Percentiles rank a stretch among this genome's conserved stretches.
Conservation (phyloP, 805 yeast genomes). For the Starmerella cellae region DNA sequence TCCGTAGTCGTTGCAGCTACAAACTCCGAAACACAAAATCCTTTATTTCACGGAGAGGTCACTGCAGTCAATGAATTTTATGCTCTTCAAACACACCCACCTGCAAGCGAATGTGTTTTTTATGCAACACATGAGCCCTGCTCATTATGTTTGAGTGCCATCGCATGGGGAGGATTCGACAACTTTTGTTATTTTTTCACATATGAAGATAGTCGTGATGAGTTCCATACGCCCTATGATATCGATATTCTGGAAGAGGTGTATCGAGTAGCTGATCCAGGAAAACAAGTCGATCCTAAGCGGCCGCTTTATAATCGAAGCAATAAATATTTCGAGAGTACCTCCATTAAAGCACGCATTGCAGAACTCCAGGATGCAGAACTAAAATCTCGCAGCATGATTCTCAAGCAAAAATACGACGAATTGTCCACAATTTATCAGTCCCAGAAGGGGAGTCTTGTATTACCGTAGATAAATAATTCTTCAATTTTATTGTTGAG, state of each 20-base stretch:
- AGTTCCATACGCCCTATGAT: conserved; percentile 17
- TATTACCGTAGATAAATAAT: not conserved
- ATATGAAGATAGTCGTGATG: conserved; percentile 17
- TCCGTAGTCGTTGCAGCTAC: conserved; percentile 17
- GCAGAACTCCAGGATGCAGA: conserved; percentile 3
- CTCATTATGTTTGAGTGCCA: conserved; percentile 20
- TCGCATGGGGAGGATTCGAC: conserved; percentile 22
- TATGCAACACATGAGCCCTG: conserved; percentile 22
- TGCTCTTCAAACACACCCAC: conserved; percentile 11
- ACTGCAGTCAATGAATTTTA: conserved; percentile 15
- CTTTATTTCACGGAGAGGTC: conserved; percentile 20
- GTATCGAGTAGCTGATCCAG: conserved; percentile 14
- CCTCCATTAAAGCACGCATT: conserved; percentile 9
- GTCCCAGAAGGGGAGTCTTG: conserved; percentile 8
- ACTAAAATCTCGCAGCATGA: conserved; percentile 7
- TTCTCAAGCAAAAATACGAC: conserved; percentile 10
- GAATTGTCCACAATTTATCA: conserved; percentile 15
- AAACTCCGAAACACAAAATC: conserved; percentile 15
- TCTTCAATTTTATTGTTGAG: no score
- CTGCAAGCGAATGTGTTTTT: conserved; percentile 17
- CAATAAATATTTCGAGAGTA: conserved; percentile 15
- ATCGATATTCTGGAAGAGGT: conserved; percentile 17
- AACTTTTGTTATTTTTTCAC: conserved; percentile 19
- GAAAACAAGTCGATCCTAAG: conserved; percentile 1
- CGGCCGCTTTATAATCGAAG: conserved; percentile 15